Percentiles rank a stretch among this genome's conserved stretches.
Conservation (phyloP, 345 rosid genomes). For the Gossypium rotundifolium region DNA sequence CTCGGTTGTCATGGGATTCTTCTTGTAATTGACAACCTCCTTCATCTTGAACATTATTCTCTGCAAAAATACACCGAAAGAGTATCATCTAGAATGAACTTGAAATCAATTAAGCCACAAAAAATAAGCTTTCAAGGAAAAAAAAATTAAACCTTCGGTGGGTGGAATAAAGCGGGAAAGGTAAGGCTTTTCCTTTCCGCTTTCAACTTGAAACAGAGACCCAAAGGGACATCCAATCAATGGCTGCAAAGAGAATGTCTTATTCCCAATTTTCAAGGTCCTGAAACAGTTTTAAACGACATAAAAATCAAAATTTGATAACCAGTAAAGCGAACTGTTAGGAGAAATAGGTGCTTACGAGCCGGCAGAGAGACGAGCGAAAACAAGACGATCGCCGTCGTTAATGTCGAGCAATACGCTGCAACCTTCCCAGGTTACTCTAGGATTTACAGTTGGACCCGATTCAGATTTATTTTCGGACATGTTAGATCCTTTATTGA, state of each 20-base stretch:
- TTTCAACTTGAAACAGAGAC: slow-evolving; percentile 71
- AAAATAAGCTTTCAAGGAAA: background rate
- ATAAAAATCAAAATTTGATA: background rate
- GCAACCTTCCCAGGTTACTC: slow-evolving; percentile 85
- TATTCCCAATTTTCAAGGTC: slow-evolving; percentile 67
- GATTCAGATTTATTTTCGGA: slow-evolving; percentile 11
- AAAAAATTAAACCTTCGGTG: slow-evolving; percentile 39
- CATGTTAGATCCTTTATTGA: slow-evolving; percentile 11
- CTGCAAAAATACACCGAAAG: slow-evolving; percentile 14
- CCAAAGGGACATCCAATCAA: slow-evolving; percentile 85
- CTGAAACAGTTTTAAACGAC: slow-evolving; percentile 23
- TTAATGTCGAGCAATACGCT: slow-evolving; percentile 90
- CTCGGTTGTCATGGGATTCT: slow-evolving; percentile 67
- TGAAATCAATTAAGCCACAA: background rate
- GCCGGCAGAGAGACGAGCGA: slow-evolving; percentile 76
- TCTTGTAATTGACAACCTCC: slow-evolving; percentile 24
- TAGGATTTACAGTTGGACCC: slow-evolving; percentile 25
- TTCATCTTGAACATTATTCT: slow-evolving; percentile 29
- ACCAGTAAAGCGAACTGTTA: background rate
- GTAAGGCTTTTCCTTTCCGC: slow-evolving; percentile 46
- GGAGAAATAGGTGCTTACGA: slow-evolving; percentile 42
- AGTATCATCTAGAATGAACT: background rate
- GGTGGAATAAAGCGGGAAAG: slow-evolving; percentile 48
- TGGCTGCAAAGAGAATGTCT: slow-evolving; percentile 55
- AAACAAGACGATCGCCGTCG: slow-evolving; percentile 94